Evolutionary conservation across 108 stramenopile genomes (phyloP), one percentile per base, ranked within the genome.

Genomic region (Discostella stelligeroides): DNA sequence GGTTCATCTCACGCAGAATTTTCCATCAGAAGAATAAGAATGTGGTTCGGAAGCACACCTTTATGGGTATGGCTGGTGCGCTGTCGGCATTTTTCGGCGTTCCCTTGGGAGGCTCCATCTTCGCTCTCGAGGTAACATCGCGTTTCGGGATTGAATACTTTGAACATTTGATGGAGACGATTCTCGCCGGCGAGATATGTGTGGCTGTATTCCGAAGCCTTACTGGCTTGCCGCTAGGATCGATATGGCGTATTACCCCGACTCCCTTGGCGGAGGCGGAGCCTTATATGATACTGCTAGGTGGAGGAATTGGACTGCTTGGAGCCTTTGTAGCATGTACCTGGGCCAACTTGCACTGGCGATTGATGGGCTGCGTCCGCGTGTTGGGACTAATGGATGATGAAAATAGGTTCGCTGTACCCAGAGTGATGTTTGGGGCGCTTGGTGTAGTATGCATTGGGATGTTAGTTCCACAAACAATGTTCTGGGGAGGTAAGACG

Each of bases 401-500:
- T 43, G 55, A 64, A 17, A 76, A 73, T 30, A 40, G 13, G 13
- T 30, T 41, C 7, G 84, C 87, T 14, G 70, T 85, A 24, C 68
- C 81, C 10, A 68, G 87, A 23, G 85, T 81, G 0, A 50, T 83
- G 73, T 18, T 79, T 29, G 87, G 87, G 11, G 76, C 72, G 1
- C 17, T 59, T 0, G 75, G 75, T 11, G 66, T 88, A 20, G 67
- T 86, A 38, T 13, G 57, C 0, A 28, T 84, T 25, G 85, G 81
- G 11, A 55, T 88, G 38, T n/a, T 88, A 1, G 47, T 85, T 8
- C 87, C 87, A 7, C 87, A 88, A n/a, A 85, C 84, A 12, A 62
- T 85, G 67, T 88, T 88, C 54, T 88, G 87, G 87, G 87, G 87
- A 11, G 87, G n/a, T n/a, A n/a, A n/a, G n/a, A n/a, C n/a, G n/a